A percentile compares a stretch with the other conserved stretches of the same genome.
phyloP scores from a whole-genome alignment of 2,329 filamentous ascomycete species.

The Raffaelea albimanens region DNA sequence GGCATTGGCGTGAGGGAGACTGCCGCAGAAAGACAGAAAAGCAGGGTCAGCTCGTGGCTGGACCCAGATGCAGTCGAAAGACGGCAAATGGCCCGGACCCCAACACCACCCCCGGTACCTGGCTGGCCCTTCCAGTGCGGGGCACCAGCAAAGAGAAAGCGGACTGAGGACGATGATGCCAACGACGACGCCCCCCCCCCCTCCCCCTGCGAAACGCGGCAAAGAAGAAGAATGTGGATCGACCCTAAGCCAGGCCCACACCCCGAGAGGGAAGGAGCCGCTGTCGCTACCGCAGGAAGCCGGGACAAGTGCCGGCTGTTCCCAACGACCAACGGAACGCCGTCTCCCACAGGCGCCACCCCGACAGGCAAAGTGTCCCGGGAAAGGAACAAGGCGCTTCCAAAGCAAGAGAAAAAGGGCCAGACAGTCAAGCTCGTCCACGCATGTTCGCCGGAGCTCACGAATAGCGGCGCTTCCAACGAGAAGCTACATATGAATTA shows the following conservation, averaged over 20 bases:
- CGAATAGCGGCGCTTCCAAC: background rate
- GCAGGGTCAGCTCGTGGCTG: background rate
- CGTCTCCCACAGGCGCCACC: background rate
- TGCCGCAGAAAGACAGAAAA: background rate
- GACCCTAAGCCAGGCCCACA: background rate
- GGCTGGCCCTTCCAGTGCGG: background rate
- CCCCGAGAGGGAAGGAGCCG: background rate
- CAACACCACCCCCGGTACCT: background rate
- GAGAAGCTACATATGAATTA: background rate
- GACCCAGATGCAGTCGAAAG: background rate
- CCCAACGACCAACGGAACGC: background rate
- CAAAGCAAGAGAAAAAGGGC: background rate
- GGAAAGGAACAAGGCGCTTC: background rate
- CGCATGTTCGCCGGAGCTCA: background rate
- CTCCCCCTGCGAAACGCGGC: background rate
- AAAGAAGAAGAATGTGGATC: background rate
- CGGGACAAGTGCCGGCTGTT: background rate
- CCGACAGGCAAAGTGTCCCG: background rate
- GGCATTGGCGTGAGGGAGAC: background rate
- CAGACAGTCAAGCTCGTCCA: background rate
- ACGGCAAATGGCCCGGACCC: background rate
- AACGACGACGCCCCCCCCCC: background rate
- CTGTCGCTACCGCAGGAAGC: background rate
- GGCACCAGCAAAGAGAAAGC: constrained; percentile 1
- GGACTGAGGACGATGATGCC: background rate